Conservation (phyloP, 2,329 filamentous ascomycete genomes). For the Davidsoniella virescens region DNA sequence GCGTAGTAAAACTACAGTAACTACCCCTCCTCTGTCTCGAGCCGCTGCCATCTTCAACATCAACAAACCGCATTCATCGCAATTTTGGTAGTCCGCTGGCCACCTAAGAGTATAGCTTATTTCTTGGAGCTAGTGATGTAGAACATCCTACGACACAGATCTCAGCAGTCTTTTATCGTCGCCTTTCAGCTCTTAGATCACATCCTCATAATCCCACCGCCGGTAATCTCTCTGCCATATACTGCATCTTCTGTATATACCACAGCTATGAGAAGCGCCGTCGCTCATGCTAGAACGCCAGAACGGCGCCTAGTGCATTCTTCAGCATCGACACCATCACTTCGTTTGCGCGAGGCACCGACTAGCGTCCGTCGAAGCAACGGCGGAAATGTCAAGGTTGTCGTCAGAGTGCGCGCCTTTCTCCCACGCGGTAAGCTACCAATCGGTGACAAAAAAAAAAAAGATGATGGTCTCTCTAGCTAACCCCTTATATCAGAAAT, state of each 20-base stretch:
- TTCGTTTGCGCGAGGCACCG: conserved; percentile 55
- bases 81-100: not conserved
- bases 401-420: conserved; percentile 67
- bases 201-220: conserved; percentile 18
- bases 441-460: not conserved
- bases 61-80: not conserved
- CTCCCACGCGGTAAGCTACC: conserved; percentile 50
- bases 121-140: conserved; percentile 19
- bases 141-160: conserved; percentile 25
- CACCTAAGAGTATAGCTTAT: not conserved
- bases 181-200: conserved; percentile 21
- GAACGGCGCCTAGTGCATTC: conserved; percentile 33
- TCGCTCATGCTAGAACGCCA: conserved; percentile 29
- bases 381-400: conserved; percentile 67
- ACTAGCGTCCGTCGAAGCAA: conserved; percentile 39
- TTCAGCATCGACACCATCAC: conserved; percentile 61
- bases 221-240: conserved; percentile 18
- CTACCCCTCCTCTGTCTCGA: not conserved
- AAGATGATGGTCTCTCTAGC: not conserved
- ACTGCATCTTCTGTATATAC: conserved; percentile 26
- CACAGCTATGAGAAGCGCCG: conserved; percentile 25
- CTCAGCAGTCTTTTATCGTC: conserved; percentile 7
- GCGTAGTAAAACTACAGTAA: not conserved
- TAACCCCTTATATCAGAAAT: conserved; percentile 43
- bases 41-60: not conserved